Conservation (phyloP, 257 asterid genomes). For the Fraxinus quadrangulata region DNA sequence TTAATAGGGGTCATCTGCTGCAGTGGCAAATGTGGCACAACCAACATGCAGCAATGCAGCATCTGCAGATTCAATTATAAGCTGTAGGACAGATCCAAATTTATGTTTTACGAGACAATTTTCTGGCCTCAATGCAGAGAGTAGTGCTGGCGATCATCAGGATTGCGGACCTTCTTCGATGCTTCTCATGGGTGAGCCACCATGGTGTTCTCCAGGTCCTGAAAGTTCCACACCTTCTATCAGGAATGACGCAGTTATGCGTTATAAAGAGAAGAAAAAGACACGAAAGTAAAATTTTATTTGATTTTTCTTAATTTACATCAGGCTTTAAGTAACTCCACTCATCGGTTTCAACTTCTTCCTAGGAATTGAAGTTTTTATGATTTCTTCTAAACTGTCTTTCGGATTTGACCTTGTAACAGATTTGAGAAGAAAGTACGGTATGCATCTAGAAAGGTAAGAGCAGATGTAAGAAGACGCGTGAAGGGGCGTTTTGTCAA, state of each 20-base stretch:
- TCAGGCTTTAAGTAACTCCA: not conserved
- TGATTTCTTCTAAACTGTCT: conserved; percentile 2
- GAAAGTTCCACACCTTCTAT: conserved; percentile 61
- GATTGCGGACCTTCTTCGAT: conserved; percentile 60
- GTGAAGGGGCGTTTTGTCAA: conserved; percentile 95
- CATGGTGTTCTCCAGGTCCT: conserved; percentile 65
- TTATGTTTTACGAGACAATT: conserved; percentile 55
- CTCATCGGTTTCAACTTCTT: not conserved
- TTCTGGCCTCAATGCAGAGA: conserved; percentile 72
- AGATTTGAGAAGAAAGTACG: conserved; percentile 96
- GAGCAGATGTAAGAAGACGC: conserved; percentile 95
- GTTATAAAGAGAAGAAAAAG: conserved; percentile 96
- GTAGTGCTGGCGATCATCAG: conserved; percentile 61
- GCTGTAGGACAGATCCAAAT: conserved; percentile 85
- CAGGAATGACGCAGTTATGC: conserved; percentile 82
- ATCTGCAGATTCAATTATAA: conserved; percentile 69
- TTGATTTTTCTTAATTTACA: not conserved
- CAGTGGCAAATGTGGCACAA: conserved; percentile 46
- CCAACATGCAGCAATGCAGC: conserved; percentile 85
- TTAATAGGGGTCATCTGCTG: conserved; percentile 52
- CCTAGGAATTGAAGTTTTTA: conserved; percentile 4
- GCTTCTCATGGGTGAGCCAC: conserved; percentile 66
- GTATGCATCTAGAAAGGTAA: conserved; percentile 88
- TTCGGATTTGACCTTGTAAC: conserved; percentile 18
- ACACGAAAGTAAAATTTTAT: conserved; percentile 49